A percentile compares a stretch with the other conserved stretches of the same genome.
phyloP scores from a whole-genome alignment of 2,329 filamentous ascomycete genomes.

The Aureobasidium sp. region DNA sequence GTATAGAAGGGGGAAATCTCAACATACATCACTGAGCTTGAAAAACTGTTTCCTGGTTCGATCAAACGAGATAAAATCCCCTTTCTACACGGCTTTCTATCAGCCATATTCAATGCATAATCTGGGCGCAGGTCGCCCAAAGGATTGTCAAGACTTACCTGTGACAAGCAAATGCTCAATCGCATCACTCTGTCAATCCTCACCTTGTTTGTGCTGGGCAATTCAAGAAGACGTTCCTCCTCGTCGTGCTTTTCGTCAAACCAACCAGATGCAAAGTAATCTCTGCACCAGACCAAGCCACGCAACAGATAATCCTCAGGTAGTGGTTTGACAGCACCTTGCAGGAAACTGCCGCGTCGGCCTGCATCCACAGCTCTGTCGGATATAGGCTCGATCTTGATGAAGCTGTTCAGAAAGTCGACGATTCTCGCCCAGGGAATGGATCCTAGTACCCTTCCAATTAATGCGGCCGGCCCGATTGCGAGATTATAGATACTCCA shows the following conservation, averaged over 20 bases:
- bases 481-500: slow-evolving; percentile 29
- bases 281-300: slow-evolving; percentile 54
- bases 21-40: slow-evolving; percentile 1
- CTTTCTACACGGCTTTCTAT: slow-evolving; percentile 9
- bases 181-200: slow-evolving; percentile 45
- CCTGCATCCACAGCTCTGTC: slow-evolving; percentile 32
- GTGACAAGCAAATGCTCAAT: slow-evolving; percentile 23
- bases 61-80: slow-evolving; percentile 22
- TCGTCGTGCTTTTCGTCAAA: slow-evolving; percentile 58
- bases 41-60: slow-evolving; percentile 1
- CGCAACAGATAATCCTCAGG: slow-evolving; percentile 64
- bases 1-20: not conserved
- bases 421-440: slow-evolving; percentile 51
- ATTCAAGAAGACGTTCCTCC: slow-evolving; percentile 60
- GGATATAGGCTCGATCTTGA: slow-evolving; percentile 30
- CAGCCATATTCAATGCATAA: not conserved
- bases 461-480: not conserved
- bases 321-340: slow-evolving; percentile 46
- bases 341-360: slow-evolving; percentile 34
- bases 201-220: slow-evolving; percentile 51
- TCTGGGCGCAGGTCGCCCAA: not conserved
- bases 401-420: slow-evolving; percentile 48
- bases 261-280: slow-evolving; percentile 54
- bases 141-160: slow-evolving; percentile 4
- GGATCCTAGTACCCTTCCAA: slow-evolving; percentile 28